Base-by-base conservation (phyloP, 1,139 yeast genomes). In the Scheffersomyces titani region DNA sequence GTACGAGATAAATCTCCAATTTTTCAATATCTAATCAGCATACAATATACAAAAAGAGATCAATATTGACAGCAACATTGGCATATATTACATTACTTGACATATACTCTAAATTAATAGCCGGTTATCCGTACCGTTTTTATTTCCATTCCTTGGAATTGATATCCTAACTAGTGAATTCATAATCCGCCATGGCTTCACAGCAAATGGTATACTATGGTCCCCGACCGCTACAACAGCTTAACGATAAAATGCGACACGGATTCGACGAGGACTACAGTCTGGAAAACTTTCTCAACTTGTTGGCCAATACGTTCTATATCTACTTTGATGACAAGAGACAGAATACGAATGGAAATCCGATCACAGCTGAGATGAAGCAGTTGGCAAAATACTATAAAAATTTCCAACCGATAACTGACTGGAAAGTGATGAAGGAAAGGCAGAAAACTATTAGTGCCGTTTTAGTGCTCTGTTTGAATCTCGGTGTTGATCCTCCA, bases 401-500 rank as follows among this genome's bases (percentile, higher is more conserved):
- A 55, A 83, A 82, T 60, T 87, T 85, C 69, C 91, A 88, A 67
- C 89, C 91, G 3, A 88, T 89, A 5, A 75, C 86, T 5, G 98
- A 94, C 67, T 94, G 99, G 99, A 90, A 96, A 64, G 83, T 87
- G 44, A 90, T 92, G 82, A 87, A 89, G 61, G 97, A 92, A 65
- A 84, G 97, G 49, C 97, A 90, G 68, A 89, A 93, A 69, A 96
- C 99, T 0, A 92, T 93, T n/a, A 87, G 91, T 58, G 99, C 98
- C 0, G 98, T 97, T 16, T 77, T 94, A 36, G 93, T 94, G 54
- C 75, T 94, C 52, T 94, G 99, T 70, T 78, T 94, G 50, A 94
- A 96, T 68, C 76, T 94, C 52, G 98, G 99, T 5, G 98, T 94
- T 2, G 98, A 94, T 63, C 99, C 99, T 3, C 99, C 99, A 1